Evolutionary conservation across 2,329 filamentous ascomycete species (phyloP).

Genomic region (Beauveria pseudobassiana): DNA sequence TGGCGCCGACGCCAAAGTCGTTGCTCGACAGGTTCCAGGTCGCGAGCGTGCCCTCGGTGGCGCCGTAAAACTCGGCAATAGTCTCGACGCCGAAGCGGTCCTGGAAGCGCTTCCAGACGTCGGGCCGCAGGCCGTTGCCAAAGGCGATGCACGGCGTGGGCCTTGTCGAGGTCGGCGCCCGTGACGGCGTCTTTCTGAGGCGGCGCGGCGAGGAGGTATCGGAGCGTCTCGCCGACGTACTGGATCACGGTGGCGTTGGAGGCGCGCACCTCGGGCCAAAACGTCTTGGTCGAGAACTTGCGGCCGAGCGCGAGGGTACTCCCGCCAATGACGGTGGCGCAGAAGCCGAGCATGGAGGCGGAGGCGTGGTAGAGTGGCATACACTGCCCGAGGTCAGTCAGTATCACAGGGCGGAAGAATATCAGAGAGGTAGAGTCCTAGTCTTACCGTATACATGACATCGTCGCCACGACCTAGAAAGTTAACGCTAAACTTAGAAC

Average conservation of each 20-base stretch:
- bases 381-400: conserved; percentile 26
- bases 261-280: conserved; percentile 70
- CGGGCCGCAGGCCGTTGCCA: conserved; percentile 78
- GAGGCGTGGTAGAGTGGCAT: conserved; percentile 90
- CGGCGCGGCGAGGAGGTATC: conserved; percentile 67
- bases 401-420: conserved; percentile 21
- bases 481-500: conserved; percentile 57
- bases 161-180: conserved; percentile 61
- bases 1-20: conserved; percentile 63
- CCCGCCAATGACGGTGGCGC: conserved; percentile 50
- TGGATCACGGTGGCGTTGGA: conserved; percentile 68
- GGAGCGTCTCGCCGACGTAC: conserved; percentile 82
- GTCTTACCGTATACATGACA: conserved; percentile 64
- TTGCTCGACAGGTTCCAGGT: conserved; percentile 70
- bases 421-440: not conserved
- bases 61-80: conserved; percentile 74
- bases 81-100: conserved; percentile 68
- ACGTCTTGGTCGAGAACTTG: conserved; percentile 69
- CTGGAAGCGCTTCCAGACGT: conserved; percentile 80
- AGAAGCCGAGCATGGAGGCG: conserved; percentile 62
- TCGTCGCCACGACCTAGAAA: conserved; percentile 52
- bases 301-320: conserved; percentile 64
- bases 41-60: conserved; percentile 64
- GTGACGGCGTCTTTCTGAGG: conserved; percentile 54
- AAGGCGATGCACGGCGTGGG: conserved; percentile 66